Conservation (phyloP, 805 yeast genomes). For the Saturnispora quitensis region DNA sequence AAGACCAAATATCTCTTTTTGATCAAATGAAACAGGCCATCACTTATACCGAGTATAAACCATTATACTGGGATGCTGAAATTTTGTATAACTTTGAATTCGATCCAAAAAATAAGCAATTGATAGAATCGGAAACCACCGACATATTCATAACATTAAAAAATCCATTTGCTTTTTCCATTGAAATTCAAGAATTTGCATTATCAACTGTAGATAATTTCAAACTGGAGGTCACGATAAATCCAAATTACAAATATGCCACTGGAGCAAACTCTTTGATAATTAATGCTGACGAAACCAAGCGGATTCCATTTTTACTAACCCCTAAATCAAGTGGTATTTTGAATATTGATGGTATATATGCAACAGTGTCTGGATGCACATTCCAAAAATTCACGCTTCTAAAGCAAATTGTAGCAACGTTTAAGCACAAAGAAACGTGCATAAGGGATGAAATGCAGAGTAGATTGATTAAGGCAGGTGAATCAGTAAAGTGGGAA, state of each 20-base stretch:
- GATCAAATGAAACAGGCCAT: conserved; percentile 27
- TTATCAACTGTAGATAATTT: conserved; percentile 26
- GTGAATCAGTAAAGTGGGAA: conserved; percentile 25
- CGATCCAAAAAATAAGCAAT: conserved; percentile 11
- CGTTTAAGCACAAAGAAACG: conserved; percentile 7
- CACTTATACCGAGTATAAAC: not conserved
- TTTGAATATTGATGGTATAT: conserved; percentile 42
- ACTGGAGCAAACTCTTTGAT: conserved; percentile 23
- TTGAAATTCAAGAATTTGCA: conserved; percentile 45
- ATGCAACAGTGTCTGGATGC: conserved; percentile 44
- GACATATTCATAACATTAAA: conserved; percentile 51
- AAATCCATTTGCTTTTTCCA: conserved; percentile 73
- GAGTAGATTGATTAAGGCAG: not conserved
- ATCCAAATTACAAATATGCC: conserved; percentile 1
- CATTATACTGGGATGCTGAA: conserved; percentile 66
- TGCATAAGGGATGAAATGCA: conserved; percentile 5
- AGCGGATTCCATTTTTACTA: conserved; percentile 35
- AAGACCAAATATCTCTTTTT: conserved; percentile 45
- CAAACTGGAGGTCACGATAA: conserved; percentile 15
- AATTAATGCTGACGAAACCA: conserved; percentile 31
- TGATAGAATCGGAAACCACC: conserved; percentile 56
- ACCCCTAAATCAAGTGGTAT: conserved; percentile 42
- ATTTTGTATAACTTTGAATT: conserved; percentile 27
- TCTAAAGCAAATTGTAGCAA: not conserved
- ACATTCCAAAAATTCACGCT: conserved; percentile 32